Conservation (phyloP, 805 yeast genomes). For the Candida yuanshanica region DNA sequence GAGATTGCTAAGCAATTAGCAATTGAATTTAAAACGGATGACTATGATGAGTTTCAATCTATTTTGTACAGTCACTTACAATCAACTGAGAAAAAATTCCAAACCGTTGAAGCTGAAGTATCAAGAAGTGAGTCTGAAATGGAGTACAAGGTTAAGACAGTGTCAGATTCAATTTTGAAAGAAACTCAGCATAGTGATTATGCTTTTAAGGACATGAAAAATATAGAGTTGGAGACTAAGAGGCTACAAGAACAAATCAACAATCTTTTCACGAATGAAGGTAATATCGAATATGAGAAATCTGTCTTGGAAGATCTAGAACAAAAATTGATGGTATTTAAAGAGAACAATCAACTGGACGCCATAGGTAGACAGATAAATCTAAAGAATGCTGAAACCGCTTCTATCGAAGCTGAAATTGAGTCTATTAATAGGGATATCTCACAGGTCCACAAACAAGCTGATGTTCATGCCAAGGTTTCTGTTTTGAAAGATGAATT, state of each 20-base stretch:
- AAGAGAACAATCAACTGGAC: constrained; percentile 24
- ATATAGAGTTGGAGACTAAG: constrained; percentile 30
- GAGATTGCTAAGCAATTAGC: constrained; percentile 9
- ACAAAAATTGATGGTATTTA: constrained; percentile 27
- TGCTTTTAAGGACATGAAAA: constrained; percentile 34
- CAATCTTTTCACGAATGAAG: constrained; percentile 36
- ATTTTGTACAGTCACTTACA: constrained; percentile 1
- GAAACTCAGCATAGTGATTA: constrained; percentile 40
- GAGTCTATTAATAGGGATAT: constrained; percentile 51
- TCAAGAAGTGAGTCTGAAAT: constrained; percentile 14
- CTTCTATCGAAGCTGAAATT: constrained; percentile 35
- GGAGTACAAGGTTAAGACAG: constrained; percentile 11
- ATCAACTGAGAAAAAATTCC: constrained; percentile 8
- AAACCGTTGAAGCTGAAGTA: constrained; percentile 5
- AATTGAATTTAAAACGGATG: not conserved
- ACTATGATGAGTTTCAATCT: constrained; percentile 1
- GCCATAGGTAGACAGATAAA: constrained; percentile 31
- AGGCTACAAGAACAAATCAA: constrained; percentile 34
- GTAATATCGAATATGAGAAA: constrained; percentile 41
- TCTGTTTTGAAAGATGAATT: constrained; percentile 38
- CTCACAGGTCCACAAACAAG: constrained; percentile 45
- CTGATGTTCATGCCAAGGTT: constrained; percentile 53
- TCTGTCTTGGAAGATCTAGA: constrained; percentile 35
- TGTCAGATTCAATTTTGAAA: constrained; percentile 32
- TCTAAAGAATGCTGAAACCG: constrained; percentile 31